Conservation (phyloP, 805 yeast genomes). For the Schwanniomyces polymorphus region DNA sequence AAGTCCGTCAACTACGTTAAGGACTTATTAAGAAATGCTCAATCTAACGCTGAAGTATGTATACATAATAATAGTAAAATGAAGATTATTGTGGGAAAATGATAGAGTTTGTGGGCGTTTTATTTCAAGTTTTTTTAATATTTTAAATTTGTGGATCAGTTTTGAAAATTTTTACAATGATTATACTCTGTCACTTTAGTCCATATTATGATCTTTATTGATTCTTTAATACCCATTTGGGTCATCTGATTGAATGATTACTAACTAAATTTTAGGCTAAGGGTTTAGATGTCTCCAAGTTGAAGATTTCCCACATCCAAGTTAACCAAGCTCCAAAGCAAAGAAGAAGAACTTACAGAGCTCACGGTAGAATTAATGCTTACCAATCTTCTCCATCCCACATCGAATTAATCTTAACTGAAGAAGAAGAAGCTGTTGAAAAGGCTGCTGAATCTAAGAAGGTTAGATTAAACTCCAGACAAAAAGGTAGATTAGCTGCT, state of each 20-base stretch:
- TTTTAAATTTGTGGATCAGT: neutral
- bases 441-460: constrained; percentile 75
- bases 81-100: neutral
- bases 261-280: constrained; percentile 44
- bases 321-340: constrained; percentile 99
- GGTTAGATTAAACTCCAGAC: constrained; percentile 84
- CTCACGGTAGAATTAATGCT: constrained; percentile 99
- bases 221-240: neutral
- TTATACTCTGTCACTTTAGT: neutral
- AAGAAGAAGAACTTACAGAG: constrained; percentile 99
- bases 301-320: constrained; percentile 97
- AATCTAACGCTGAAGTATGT: constrained; percentile 87
- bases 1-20: constrained; percentile 95
- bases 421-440: constrained; percentile 89
- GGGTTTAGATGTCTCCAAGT: constrained; percentile 95
- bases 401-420: constrained; percentile 96
- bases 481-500: constrained; percentile 86
- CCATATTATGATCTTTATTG: neutral
- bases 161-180: neutral
- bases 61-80: constrained; percentile 1
- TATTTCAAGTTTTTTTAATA: neutral
- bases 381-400: constrained; percentile 99
- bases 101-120: neutral
- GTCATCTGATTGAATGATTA: neutral
- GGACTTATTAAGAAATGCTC: constrained; percentile 95